Evolutionary conservation across 257 asterid genomes (phyloP).

Genomic region (Avicennia marina): DNA sequence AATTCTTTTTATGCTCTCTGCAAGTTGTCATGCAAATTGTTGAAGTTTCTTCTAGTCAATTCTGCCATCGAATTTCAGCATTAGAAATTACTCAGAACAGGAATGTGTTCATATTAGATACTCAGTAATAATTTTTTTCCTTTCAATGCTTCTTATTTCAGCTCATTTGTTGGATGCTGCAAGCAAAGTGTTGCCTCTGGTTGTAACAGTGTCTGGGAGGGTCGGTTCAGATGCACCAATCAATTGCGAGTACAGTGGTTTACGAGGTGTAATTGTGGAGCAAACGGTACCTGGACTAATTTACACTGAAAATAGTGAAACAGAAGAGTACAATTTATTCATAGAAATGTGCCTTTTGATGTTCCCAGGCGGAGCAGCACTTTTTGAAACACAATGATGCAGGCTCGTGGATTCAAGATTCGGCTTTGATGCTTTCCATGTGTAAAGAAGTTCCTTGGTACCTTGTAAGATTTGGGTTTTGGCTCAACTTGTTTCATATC

Average conservation of each 20-base stretch:
- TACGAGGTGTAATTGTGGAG: constrained; percentile 95
- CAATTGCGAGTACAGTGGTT: constrained; percentile 83
- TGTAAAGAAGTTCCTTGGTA: constrained; percentile 99
- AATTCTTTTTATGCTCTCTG: background rate
- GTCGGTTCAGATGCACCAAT: constrained; percentile 93
- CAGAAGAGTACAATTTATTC: background rate
- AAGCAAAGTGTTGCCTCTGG: constrained; percentile 77
- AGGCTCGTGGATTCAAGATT: constrained; percentile 99
- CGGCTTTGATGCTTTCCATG: constrained; percentile 95
- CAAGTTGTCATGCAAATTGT: constrained; percentile 7
- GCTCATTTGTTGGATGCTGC: constrained; percentile 86
- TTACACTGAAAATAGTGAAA: background rate
- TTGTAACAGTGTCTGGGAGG: constrained; percentile 89
- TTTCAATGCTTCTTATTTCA: constrained; percentile 25
- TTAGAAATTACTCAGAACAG: background rate
- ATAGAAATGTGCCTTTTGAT: constrained; percentile 4
- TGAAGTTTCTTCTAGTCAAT: background rate
- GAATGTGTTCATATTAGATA: background rate
- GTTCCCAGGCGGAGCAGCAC: constrained; percentile 88
- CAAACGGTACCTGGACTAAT: constrained; percentile 65
- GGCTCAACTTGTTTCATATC: background rate
- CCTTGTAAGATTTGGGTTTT: constrained; percentile 55
- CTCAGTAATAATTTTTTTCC: no score
- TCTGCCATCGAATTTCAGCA: background rate
- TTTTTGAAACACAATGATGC: constrained; percentile 97